A percentile compares a stretch with the other conserved stretches of the same genome.
These are phyloP conservation scores for Protomyces lactucae-debilis DNA, from an alignment of 1,139 yeast species.

Conservation along the genomic window DNA sequence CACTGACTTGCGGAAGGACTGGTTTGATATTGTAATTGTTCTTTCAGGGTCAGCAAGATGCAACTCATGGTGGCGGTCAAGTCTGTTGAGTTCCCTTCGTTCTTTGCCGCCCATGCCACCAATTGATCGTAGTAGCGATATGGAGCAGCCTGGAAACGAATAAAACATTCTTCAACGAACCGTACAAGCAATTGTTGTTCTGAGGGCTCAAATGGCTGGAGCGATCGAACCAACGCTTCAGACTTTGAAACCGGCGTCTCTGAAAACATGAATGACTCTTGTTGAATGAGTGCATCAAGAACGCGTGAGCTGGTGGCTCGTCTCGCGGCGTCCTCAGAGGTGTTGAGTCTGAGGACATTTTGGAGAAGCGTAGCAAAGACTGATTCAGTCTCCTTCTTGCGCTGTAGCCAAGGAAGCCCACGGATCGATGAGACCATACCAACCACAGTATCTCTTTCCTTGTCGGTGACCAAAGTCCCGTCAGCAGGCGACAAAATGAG, in stretches of 20 bases:
- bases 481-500: neutral
- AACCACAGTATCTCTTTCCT: neutral
- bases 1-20: neutral
- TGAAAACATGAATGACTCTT: constrained; percentile 11
- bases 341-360: neutral
- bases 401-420: constrained; percentile 7
- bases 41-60: neutral
- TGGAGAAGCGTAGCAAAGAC: neutral
- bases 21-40: constrained; percentile 1
- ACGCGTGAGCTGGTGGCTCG: neutral
- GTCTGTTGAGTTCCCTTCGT: neutral
- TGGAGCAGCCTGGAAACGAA: constrained; percentile 16
- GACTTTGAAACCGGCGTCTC: neutral
- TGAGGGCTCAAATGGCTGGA: neutral
- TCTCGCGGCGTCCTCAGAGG: neutral
- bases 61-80: neutral
- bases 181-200: neutral
- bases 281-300: neutral
- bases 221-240: constrained; percentile 1
- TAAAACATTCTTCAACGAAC: constrained; percentile 12
- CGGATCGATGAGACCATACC: neutral
- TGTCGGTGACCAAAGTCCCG: neutral
- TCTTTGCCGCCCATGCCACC: neutral
- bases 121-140: constrained; percentile 11
- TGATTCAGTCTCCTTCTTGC: constrained; percentile 1